Conservation (phyloP, 495 filamentous ascomycete genomes). For the Trypethelium eluteriae region DNA sequence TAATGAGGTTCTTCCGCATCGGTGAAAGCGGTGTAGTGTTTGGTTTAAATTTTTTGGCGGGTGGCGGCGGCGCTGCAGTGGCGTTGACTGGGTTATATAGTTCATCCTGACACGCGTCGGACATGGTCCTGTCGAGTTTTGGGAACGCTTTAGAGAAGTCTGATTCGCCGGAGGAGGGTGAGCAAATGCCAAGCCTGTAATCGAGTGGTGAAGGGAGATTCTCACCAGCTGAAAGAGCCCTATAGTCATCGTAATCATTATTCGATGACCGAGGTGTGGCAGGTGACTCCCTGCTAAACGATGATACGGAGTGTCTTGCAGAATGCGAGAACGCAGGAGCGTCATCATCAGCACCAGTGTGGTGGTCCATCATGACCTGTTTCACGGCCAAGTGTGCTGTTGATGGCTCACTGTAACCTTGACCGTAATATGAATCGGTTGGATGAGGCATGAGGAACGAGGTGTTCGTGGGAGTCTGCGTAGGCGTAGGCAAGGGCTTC, state of each 20-base stretch:
- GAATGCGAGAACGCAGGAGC: slow-evolving; percentile 42
- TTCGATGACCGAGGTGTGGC: slow-evolving; percentile 49
- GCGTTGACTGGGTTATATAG: slow-evolving; percentile 67
- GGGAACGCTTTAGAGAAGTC: slow-evolving; percentile 46
- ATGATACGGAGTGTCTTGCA: slow-evolving; percentile 48
- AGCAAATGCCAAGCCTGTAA: slow-evolving; percentile 49
- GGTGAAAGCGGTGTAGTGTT: slow-evolving; percentile 42
- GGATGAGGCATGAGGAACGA: slow-evolving; percentile 21
- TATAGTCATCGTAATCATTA: slow-evolving; percentile 44
- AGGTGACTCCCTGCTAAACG: slow-evolving; percentile 48
- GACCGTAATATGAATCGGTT: not conserved
- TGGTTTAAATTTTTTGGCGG: slow-evolving; percentile 32
- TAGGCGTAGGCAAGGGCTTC: slow-evolving; percentile 33
- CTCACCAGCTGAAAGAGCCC: slow-evolving; percentile 31
- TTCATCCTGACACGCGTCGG: slow-evolving; percentile 77
- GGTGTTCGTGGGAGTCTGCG: slow-evolving; percentile 33
- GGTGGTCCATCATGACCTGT: slow-evolving; percentile 48
- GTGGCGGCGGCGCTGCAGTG: slow-evolving; percentile 37
- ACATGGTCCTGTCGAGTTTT: slow-evolving; percentile 78
- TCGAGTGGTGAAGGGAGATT: slow-evolving; percentile 31
- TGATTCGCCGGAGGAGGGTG: slow-evolving; percentile 41
- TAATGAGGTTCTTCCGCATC: slow-evolving; percentile 58
- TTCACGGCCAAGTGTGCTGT: slow-evolving; percentile 48
- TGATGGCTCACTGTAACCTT: slow-evolving; percentile 26
- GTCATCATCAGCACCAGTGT: slow-evolving; percentile 35